A percentile compares a stretch with the other conserved stretches of the same genome.
phyloP scores from a whole-genome alignment of 2,329 filamentous ascomycete genomes.

The Fusarium torulosum region DNA sequence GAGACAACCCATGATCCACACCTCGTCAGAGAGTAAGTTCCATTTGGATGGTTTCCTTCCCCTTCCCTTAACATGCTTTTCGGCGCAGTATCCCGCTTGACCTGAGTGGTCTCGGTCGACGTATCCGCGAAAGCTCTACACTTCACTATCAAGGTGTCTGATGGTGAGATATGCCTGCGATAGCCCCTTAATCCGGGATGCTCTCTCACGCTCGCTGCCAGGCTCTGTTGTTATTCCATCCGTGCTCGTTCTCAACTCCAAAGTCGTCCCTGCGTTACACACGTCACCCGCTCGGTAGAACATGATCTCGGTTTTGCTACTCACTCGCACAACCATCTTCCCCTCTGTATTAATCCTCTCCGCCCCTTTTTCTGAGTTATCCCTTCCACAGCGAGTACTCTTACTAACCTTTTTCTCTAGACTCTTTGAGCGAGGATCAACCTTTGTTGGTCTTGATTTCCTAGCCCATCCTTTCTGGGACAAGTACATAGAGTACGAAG shows the following conservation, averaged over 20 bases:
- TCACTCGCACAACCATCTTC: conserved; percentile 64
- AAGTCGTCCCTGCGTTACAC: conserved; percentile 55
- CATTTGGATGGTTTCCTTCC: conserved; percentile 72
- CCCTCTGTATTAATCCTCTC: conserved; percentile 70
- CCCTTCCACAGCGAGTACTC: conserved; percentile 42
- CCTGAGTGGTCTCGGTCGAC: conserved; percentile 58
- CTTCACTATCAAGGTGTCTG: conserved; percentile 56
- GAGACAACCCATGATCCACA: conserved; percentile 95
- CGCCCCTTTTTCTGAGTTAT: conserved; percentile 52
- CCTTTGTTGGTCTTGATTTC: conserved; percentile 90
- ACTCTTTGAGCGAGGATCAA: conserved; percentile 90
- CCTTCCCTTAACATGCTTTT: conserved; percentile 73
- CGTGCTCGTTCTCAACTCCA: conserved; percentile 56
- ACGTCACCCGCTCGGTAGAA: conserved; percentile 52
- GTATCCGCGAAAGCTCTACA: conserved; percentile 54
- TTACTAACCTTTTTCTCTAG: conserved; percentile 64
- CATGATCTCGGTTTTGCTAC: conserved; percentile 62
- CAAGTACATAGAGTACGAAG: conserved; percentile 97
- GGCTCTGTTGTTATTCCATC: conserved; percentile 64
- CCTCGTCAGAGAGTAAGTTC: conserved; percentile 99
- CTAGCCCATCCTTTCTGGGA: conserved; percentile 98
- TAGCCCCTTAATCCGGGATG: conserved; percentile 68
- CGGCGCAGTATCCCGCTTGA: conserved; percentile 59
- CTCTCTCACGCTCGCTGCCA: conserved; percentile 75
- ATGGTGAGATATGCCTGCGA: conserved; percentile 80